Evolutionary conservation across 192 early-diverging fungal genomes (phyloP).

Genomic region (Coemansia sp.): DNA sequence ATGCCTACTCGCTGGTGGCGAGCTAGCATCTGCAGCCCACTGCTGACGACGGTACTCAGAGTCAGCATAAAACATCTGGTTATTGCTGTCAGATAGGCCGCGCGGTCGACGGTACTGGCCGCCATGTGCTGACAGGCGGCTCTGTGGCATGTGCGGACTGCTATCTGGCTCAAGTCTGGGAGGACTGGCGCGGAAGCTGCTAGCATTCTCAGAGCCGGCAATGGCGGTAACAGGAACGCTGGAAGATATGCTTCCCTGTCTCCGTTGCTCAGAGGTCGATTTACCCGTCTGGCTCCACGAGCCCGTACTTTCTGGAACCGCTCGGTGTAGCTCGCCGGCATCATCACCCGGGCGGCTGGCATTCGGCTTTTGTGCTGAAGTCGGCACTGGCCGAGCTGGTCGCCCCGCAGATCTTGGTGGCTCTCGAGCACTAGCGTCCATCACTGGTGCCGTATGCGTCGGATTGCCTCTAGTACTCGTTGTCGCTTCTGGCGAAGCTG

Average conservation of each 20-base stretch:
- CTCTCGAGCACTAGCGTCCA: background rate
- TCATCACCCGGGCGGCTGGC: background rate
- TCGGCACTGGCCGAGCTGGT: constrained; percentile 10
- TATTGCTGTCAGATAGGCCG: constrained; percentile 9
- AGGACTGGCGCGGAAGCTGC: constrained; percentile 1
- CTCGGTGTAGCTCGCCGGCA: background rate
- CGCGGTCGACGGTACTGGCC: background rate
- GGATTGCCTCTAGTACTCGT: background rate
- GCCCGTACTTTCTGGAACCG: background rate
- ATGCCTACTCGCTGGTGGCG: background rate
- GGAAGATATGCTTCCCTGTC: background rate
- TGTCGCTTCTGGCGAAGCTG: background rate
- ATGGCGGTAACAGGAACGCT: constrained; percentile 1
- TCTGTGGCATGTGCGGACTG: background rate
- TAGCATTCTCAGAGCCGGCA: background rate
- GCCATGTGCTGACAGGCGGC: background rate
- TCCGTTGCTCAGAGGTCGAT: background rate
- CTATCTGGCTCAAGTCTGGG: background rate
- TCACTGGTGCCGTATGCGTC: background rate
- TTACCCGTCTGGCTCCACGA: background rate
- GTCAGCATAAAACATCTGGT: constrained; percentile 15
- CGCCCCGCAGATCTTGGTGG: background rate
- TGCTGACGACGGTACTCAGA: constrained; percentile 15
- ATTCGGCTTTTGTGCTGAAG: constrained; percentile 1
- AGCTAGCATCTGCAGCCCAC: constrained; percentile 11